Conservation (phyloP, 2,329 filamentous ascomycete species). For the Phaeosphaeria sp. region DNA sequence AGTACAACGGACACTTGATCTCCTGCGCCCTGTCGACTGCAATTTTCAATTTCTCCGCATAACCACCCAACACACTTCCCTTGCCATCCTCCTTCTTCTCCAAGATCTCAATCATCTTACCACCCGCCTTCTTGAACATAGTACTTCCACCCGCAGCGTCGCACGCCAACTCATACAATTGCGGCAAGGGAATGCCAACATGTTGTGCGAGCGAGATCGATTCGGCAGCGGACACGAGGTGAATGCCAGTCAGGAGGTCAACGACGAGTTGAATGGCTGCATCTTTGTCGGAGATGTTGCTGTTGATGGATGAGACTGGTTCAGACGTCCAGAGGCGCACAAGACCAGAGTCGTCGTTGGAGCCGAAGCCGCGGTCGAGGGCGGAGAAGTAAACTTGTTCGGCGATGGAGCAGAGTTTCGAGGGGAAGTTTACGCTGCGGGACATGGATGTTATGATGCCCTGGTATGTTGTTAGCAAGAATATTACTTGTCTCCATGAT, state of each 20-base stretch:
- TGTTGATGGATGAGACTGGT: conserved; percentile 44
- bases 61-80: conserved; percentile 23
- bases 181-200: conserved; percentile 44
- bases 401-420: conserved; percentile 66
- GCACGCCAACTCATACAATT: conserved; percentile 45
- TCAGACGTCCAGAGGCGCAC: conserved; percentile 60
- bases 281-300: conserved; percentile 34
- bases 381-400: conserved; percentile 70
- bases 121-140: conserved; percentile 42
- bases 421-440: conserved; percentile 63
- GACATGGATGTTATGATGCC: conserved; percentile 73
- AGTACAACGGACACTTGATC: conserved; percentile 43
- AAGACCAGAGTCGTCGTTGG: conserved; percentile 62
- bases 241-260: conserved; percentile 43
- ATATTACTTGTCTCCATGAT: no score
- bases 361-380: conserved; percentile 63
- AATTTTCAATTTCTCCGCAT: conserved; percentile 32
- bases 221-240: conserved; percentile 46
- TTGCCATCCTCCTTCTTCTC: conserved; percentile 33
- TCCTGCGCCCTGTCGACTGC: conserved; percentile 42
- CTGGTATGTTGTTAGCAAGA: conserved; percentile 24
- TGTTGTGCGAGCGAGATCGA: conserved; percentile 47
- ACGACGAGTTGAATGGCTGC: conserved; percentile 45
- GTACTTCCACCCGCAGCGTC: conserved; percentile 47
- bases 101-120: conserved; percentile 40